Base-by-base conservation (phyloP, 2,329 filamentous ascomycete genomes). In the Aureobasidium melanogenum region DNA sequence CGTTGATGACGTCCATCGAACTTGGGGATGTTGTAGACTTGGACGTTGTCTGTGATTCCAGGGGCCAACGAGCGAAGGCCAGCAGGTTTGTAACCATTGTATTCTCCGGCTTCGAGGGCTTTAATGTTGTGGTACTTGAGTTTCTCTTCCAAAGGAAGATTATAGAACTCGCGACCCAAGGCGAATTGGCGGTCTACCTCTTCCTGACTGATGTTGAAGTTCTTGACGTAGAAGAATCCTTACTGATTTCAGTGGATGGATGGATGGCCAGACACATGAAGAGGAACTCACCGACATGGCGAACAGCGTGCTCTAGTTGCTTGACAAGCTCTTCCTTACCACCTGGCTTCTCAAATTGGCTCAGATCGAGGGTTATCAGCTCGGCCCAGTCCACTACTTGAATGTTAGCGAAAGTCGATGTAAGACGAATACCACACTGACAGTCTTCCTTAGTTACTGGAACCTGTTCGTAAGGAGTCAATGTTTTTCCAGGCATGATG, bases 171-270 rank as follows among this genome's bases (percentile, higher is more conserved):
- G 62, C 82, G 82, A 1, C 80, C 84, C 2, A 87, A 77, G 14
- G 83, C 82, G 64, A 86, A 87, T 64, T 87, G 84, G 6, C 76
- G 74, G 64, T 86, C 79, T 1, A 87, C 77, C 67, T 84, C 75
- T 50, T 84, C 82, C 68, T 86, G 82, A 0, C 72, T 74, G n/a
- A 87, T 75, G 34, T 83, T 83, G 63, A 82, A 86, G 71, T 86
- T 84, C 62, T 80, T 81, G 22, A 86, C 79, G 63, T 86, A 85
- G 72, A 86, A 87, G 73, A 86, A 83, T 0, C 83, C 81, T 63
- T 28, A 15, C 2, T 26, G 15, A 9, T 39, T 24, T 58, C 15
- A 39, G 19, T 26, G 14, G 17, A 38, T n/a, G n/a, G 8, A 22
- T 6, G n/a, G n/a, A 36, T 19, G 1, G 2, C 2, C 15, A 22